Percentiles rank a stretch among this genome's conserved stretches.
These are phyloP conservation scores for Kwoniella mangroviensis DNA, from an alignment of 768 basidiomycete genomes.

Conservation along the genomic window DNA sequence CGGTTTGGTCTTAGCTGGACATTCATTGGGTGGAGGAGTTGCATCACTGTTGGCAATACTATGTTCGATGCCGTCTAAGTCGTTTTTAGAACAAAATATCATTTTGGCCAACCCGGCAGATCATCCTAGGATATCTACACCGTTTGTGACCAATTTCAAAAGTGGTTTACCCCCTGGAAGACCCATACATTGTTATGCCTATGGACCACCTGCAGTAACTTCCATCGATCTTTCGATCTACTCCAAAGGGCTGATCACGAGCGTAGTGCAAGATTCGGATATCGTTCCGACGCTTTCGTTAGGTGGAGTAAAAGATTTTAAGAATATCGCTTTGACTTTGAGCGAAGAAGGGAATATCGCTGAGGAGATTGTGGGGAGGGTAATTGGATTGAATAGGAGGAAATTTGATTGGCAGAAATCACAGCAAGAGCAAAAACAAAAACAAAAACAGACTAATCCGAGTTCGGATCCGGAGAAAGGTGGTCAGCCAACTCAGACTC, in stretches of 20 bases:
- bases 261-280: constrained; percentile 55
- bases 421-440: neutral
- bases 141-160: constrained; percentile 56
- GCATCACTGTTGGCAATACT: constrained; percentile 56
- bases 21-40: constrained; percentile 60
- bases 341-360: constrained; percentile 56
- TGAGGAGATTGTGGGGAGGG: constrained; percentile 58
- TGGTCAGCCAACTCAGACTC: neutral
- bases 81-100: constrained; percentile 34
- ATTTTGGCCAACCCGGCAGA: constrained; percentile 5
- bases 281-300: constrained; percentile 55
- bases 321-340: constrained; percentile 57
- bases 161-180: constrained; percentile 58
- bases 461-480: neutral
- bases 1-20: constrained; percentile 58
- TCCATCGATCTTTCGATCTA: constrained; percentile 57
- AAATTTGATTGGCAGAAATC: constrained; percentile 13
- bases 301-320: constrained; percentile 56
- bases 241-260: constrained; percentile 56
- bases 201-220: constrained; percentile 57
- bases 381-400: constrained; percentile 27
- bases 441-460: neutral
- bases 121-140: constrained; percentile 44
- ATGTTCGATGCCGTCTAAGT: constrained; percentile 41
- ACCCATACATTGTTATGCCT: constrained; percentile 58